Evolutionary conservation across 2,329 filamentous ascomycete genomes (phyloP), one percentile per base, ranked within the genome.

Genomic region (Monosporascus cannonballus): DNA sequence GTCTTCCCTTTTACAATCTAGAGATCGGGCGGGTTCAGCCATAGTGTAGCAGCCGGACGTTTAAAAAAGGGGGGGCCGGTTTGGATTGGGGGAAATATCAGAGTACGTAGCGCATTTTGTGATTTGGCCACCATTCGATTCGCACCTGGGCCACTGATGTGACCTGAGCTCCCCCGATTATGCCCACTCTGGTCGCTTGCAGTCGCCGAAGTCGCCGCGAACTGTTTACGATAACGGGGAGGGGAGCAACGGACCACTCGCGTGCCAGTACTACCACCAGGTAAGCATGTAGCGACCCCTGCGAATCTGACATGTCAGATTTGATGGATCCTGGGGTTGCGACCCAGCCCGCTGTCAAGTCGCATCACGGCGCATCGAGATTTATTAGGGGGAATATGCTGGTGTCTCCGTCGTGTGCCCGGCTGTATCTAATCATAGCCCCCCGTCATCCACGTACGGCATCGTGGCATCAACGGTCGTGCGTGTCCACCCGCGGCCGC

Each of bases 301-400:
- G 42, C 42, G 22, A 46, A 46, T 46, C 42, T 46, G 42, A 46
- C 42, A 46, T 46, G 42, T 46, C 42, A 46, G 42, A 46, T 30
- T 46, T 24, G 42, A 46, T 46, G 22, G n/a, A 46, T 25, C 20
- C 15, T 22, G 22, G 22, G 42, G 42, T 25, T 27, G 24, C 24
- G 24, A 46, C 42, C 22, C 22, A 46, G 42, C 9, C 42, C 5
- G 42, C 42, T 46, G 42, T 46, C 42, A 46, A 24, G 42, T 30
- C 24, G 22, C 24, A 46, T 46, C 42, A 25, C 42, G 17, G 25
- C 24, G 24, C 42, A 46, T 46, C 42, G 24, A 46, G 42, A 46
- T 46, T 46, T 46, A 46, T 46, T 46, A 30, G 22, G 22, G 18
- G 14, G 20, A 46, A 24, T 46, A 46, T 18, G 42, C 24, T 24